phyloP scores from a whole-genome alignment of 345 rosid genomes.

The Angophora floribunda region DNA sequence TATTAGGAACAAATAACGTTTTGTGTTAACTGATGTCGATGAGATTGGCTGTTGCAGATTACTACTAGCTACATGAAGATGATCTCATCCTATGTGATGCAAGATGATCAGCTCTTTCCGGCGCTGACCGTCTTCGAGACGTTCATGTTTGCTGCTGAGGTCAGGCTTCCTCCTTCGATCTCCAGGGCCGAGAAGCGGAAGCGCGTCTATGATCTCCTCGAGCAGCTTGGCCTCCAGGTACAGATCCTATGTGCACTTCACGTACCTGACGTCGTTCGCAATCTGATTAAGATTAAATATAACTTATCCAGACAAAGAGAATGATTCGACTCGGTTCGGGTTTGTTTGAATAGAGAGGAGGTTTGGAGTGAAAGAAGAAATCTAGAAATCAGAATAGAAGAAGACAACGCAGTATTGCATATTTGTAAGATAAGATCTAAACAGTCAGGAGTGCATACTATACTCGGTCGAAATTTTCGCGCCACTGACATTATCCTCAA shows the following conservation, averaged over 20 bases:
- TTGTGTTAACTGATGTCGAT: background rate
- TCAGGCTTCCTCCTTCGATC: slow-evolving; percentile 67
- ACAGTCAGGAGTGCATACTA: background rate
- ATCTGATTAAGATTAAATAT: background rate
- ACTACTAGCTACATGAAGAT: slow-evolving; percentile 64
- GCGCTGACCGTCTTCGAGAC: slow-evolving; percentile 75
- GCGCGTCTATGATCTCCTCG: slow-evolving; percentile 54
- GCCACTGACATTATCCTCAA: background rate
- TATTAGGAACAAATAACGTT: background rate
- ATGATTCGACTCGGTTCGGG: background rate
- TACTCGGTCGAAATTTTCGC: background rate
- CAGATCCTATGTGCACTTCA: background rate
- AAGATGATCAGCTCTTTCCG: slow-evolving; percentile 85
- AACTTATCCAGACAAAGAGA: background rate
- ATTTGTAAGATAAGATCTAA: background rate
- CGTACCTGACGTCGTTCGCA: background rate
- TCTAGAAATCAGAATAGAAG: background rate
- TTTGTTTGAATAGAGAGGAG: background rate
- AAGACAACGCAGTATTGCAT: background rate
- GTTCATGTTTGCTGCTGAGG: slow-evolving; percentile 77
- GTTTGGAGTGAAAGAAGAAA: background rate
- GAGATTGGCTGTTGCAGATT: slow-evolving; percentile 17
- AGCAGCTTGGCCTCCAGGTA: slow-evolving; percentile 70
- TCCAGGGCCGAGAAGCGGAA: slow-evolving; percentile 55
- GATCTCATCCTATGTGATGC: slow-evolving; percentile 86